Evolutionary conservation across 192 early-diverging fungal species (phyloP).

Genomic region (Gryganskiella cystojenkinii): DNA sequence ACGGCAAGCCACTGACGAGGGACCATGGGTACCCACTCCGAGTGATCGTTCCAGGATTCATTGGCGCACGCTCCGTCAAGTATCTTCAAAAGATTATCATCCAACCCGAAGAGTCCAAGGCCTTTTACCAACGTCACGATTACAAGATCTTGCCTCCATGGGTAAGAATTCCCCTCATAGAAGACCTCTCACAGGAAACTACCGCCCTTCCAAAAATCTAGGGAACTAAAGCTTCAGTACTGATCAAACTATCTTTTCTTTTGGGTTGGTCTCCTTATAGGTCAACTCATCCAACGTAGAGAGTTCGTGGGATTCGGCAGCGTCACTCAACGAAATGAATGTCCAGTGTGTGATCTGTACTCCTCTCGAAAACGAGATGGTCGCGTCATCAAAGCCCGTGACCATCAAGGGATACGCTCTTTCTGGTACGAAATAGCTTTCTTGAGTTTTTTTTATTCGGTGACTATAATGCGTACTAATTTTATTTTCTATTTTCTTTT

Average conservation of each 20-base stretch:
- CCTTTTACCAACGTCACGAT: constrained; percentile 82
- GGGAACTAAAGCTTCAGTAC: too few species aligned
- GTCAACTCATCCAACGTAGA: constrained; percentile 37
- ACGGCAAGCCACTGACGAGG: constrained; percentile 73
- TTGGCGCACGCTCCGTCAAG: constrained; percentile 93
- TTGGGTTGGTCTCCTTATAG: too few species aligned
- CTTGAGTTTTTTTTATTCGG: constrained; percentile 53
- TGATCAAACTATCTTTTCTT: too few species aligned
- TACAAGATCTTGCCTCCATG: constrained; percentile 87
- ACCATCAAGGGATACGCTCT: constrained; percentile 82
- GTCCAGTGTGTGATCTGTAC: constrained; percentile 84
- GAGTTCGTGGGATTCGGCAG: constrained; percentile 66
- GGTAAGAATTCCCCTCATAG: constrained; percentile 52
- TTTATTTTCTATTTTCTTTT: too few species aligned
- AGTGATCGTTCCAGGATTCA: constrained; percentile 90
- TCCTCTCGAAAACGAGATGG: constrained; percentile 67
- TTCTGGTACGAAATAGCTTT: constrained; percentile 50
- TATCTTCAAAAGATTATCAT: constrained; percentile 81
- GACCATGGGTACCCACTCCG: constrained; percentile 92
- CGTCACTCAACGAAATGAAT: constrained; percentile 76
- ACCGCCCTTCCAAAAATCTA: too few species aligned
- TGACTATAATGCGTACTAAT: constrained; percentile 48
- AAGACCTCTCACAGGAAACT: too few species aligned
- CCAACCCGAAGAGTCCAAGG: constrained; percentile 70
- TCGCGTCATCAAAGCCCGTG: constrained; percentile 43